These are phyloP conservation scores for Triangularia setosa DNA, from an alignment of 2,329 filamentous ascomycete species.

Conservation along the genomic window DNA sequence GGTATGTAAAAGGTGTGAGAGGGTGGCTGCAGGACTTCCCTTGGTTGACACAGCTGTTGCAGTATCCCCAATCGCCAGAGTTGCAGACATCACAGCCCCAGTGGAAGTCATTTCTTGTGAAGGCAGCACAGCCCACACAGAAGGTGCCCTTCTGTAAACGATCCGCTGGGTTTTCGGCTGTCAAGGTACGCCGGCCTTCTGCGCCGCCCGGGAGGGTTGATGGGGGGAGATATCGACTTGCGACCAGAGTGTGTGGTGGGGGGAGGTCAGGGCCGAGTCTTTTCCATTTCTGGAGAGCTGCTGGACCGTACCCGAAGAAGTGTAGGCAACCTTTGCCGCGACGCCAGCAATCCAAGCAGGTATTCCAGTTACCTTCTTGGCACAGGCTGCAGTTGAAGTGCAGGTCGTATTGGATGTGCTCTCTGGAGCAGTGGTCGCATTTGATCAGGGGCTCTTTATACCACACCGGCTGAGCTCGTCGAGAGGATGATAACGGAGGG, in stretches of 20 bases:
- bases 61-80: conserved; percentile 92
- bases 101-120: conserved; percentile 71
- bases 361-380: conserved; percentile 65
- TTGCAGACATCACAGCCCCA: conserved; percentile 89
- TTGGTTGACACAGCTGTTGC: conserved; percentile 79
- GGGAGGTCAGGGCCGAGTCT: conserved; percentile 35
- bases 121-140: conserved; percentile 70
- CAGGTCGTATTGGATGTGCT: conserved; percentile 76
- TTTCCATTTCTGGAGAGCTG: conserved; percentile 63
- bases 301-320: conserved; percentile 83
- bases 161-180: conserved; percentile 62
- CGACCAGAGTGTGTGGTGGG: conserved; percentile 55
- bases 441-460: conserved; percentile 68
- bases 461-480: conserved; percentile 9
- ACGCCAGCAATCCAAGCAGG: conserved; percentile 80
- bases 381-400: conserved; percentile 81
- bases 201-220: conserved; percentile 47
- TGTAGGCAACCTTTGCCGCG: conserved; percentile 71
- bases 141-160: conserved; percentile 78
- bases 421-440: conserved; percentile 67
- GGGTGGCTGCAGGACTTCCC: conserved; percentile 78
- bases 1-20: conserved; percentile 66
- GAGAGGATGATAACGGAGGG: conserved; percentile 13
- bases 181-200: conserved; percentile 55
- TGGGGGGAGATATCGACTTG: conserved; percentile 54